Base-by-base conservation (phyloP, 2,329 filamentous ascomycete genomes). In the Aureobasidium namibiae region DNA sequence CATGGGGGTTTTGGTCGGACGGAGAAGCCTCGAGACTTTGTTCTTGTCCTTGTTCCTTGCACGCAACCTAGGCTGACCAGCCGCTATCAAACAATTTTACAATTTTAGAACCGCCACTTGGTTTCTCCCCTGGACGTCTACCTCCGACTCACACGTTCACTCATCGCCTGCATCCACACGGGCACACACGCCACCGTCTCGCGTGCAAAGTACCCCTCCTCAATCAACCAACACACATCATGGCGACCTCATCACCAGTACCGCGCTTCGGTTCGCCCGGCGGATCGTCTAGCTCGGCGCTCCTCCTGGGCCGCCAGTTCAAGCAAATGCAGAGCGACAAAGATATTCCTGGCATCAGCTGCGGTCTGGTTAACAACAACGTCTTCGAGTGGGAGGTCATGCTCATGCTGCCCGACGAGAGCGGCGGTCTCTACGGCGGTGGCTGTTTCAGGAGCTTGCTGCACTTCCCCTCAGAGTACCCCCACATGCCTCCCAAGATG, bases 331-430 rank as follows among this genome's bases (percentile, higher is more conserved):
- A 95, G 75, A 85, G 82, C 24, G 87, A 90, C 72, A 92, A 91
- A 71, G 91, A 96, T 73, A 88, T 97, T 48, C 90, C 90, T 0
- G 94, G 92, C 56, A 96, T 97, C 69, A 96, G 91, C 63, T 95
- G 90, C 68, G 94, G 94, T 0, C 78, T 99, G 44, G 85, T 92
- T 56, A 85, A 87, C 68, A 89, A 88, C 72, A 88, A 95, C 71
- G 85, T 97, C 10, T 96, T 96, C 65, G 89, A 95, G 77, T 99
- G 94, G 94, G 92, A 97, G 74, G 91, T 97, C 21, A 96, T 96
- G 89, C 84, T 99, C 62, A 97, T 99, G 92, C 92, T 97, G 65
- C 90, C 85, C 63, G 92, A 96, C 67, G 91, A 95, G 16, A 53
- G 46, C 24, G 57, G 57, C n/a, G 57, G 57, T 36, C 57, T 59